Percentiles rank a stretch among this genome's conserved stretches.
phyloP scores from a whole-genome alignment of 2,329 filamentous ascomycete genomes.

The Paecilomyces sp. region DNA sequence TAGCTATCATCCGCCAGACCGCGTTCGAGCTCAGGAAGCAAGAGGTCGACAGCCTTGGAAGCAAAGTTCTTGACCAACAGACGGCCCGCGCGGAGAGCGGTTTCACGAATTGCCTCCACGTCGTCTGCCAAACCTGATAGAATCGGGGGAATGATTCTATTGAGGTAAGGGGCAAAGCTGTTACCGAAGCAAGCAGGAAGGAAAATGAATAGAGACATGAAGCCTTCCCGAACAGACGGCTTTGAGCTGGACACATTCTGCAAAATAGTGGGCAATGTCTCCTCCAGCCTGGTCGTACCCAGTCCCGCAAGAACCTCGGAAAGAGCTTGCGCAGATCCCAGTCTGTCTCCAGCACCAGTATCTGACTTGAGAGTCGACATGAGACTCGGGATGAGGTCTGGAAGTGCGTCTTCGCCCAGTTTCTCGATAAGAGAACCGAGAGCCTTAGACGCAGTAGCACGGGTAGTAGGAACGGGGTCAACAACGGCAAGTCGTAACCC shows the following conservation, averaged over 20 bases:
- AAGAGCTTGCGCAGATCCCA: conserved; percentile 93
- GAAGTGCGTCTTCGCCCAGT: conserved; percentile 90
- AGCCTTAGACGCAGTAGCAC: conserved; percentile 91
- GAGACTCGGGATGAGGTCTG: conserved; percentile 92
- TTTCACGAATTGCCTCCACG: conserved; percentile 92
- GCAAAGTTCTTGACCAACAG: conserved; percentile 98
- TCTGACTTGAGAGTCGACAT: conserved; percentile 98
- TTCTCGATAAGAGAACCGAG: conserved; percentile 97
- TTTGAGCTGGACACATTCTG: conserved; percentile 94
- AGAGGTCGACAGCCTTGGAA: conserved; percentile 83
- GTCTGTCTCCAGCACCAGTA: conserved; percentile 87
- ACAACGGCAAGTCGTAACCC: conserved; percentile 84
- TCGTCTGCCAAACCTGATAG: conserved; percentile 91
- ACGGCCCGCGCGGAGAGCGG: conserved; percentile 86
- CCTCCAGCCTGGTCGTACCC: conserved; percentile 85
- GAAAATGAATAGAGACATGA: conserved; percentile 99
- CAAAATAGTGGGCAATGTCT: conserved; percentile 90
- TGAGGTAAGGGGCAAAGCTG: conserved; percentile 93
- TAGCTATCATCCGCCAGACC: conserved; percentile 97
- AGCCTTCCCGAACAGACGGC: conserved; percentile 85
- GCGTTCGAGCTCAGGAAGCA: conserved; percentile 90
- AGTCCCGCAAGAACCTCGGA: conserved; percentile 93
- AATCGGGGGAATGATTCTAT: conserved; percentile 91
- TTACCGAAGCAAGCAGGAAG: conserved; percentile 98
- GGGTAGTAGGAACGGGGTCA: conserved; percentile 91